phyloP scores from a whole-genome alignment of 2,329 filamentous ascomycete genomes.

The Aspergillus costaricaensis region DNA sequence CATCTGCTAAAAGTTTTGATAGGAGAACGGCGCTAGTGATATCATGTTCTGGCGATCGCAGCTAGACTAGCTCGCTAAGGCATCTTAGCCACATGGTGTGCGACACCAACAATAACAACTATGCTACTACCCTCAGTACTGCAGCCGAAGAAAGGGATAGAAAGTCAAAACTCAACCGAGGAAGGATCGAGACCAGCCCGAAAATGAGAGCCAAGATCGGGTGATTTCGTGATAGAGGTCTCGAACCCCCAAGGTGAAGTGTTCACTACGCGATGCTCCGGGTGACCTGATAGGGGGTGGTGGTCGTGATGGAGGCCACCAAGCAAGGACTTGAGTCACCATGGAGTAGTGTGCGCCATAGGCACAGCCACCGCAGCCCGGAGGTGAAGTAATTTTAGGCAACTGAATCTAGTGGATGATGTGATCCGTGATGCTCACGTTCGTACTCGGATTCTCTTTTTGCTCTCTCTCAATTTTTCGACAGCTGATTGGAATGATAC shows the following conservation, averaged over 20 bases:
- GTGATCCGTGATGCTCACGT: not conserved
- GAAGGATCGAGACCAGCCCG: constrained; percentile 4
- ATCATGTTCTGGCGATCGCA: constrained; percentile 6
- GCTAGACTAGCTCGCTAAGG: constrained; percentile 8
- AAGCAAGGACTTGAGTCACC: constrained; percentile 3
- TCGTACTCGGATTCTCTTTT: no score
- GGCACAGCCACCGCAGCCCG: not conserved
- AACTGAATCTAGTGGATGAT: not conserved
- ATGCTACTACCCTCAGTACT: not conserved
- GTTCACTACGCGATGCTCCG: not conserved
- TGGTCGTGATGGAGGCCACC: not conserved
- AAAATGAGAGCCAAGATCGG: constrained; percentile 1
- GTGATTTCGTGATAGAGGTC: constrained; percentile 2
- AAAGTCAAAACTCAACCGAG: not conserved
- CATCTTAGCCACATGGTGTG: constrained; percentile 13
- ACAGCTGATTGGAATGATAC: no score
- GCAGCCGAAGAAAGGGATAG: constrained; percentile 1
- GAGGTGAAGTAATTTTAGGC: not conserved
- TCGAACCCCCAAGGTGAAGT: not conserved
- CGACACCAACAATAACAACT: not conserved
- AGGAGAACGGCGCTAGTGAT: constrained; percentile 7
- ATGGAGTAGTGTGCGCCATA: not conserved
- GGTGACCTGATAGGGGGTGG: not conserved
- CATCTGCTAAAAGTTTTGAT: not conserved
- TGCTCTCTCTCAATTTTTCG: no score